These are phyloP conservation scores for Kokia cookei DNA, from an alignment of 441 rosid species.

Conservation along the genomic window DNA sequence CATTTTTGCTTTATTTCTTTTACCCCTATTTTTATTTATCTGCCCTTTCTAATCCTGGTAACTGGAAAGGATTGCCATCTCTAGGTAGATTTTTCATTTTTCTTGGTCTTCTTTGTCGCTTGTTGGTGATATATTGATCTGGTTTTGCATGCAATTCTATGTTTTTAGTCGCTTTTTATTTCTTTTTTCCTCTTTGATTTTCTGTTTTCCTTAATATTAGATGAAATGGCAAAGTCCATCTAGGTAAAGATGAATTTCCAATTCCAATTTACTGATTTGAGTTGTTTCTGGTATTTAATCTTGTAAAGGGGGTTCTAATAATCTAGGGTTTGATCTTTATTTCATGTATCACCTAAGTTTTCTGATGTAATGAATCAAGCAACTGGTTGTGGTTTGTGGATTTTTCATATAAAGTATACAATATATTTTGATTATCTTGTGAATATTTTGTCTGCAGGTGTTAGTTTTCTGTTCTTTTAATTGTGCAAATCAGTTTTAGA, in stretches of 20 bases:
- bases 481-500: slow-evolving; percentile 9
- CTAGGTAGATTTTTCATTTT: slow-evolving; percentile 5
- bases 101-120: neutral
- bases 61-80: slow-evolving; percentile 10
- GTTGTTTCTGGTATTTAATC: neutral
- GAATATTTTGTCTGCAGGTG: neutral
- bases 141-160: slow-evolving; percentile 12
- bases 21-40: neutral
- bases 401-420: neutral
- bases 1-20: slow-evolving; percentile 16
- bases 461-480: slow-evolving; percentile 9
- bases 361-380: neutral
- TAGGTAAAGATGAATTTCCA: neutral
- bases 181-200: neutral
- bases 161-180: neutral
- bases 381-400: neutral
- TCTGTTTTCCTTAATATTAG: neutral
- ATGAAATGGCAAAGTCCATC: neutral
- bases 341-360: neutral
- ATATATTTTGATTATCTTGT: neutral
- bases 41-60: neutral
- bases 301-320: neutral
- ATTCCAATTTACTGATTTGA: neutral
- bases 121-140: slow-evolving; percentile 4
- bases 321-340: neutral